Evolutionary conservation across 306 rosid genomes (phyloP).

Genomic region (Sicyos baderoa): DNA sequence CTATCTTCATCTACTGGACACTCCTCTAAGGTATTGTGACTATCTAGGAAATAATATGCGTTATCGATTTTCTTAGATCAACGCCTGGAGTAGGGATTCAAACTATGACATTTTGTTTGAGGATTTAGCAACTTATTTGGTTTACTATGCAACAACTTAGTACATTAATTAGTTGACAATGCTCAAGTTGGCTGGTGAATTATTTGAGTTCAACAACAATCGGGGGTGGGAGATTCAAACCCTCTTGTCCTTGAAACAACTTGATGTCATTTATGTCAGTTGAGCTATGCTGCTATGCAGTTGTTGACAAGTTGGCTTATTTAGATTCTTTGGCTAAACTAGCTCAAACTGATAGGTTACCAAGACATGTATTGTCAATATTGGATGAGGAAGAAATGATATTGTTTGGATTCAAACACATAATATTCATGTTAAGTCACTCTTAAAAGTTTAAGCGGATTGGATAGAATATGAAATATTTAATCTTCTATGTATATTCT

Average conservation of each 20-base stretch:
- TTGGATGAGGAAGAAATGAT: background rate
- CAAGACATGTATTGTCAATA: background rate
- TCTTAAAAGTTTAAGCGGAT: background rate
- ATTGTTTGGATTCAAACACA: background rate
- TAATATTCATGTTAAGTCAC: background rate
- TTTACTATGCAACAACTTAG: background rate
- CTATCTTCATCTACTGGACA: conserved; percentile 49
- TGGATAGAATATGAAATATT: no score
- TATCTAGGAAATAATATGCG: conserved; percentile 18
- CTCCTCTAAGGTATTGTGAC: conserved; percentile 40
- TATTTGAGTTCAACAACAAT: no score
- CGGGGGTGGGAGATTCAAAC: no score
- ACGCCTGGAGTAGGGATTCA: background rate
- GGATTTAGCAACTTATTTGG: no score
- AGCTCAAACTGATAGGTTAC: background rate
- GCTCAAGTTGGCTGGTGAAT: background rate
- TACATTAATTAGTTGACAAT: background rate
- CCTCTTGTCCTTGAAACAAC: no score
- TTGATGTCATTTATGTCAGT: no score
- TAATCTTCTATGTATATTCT: conserved; percentile 6
- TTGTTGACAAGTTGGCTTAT: background rate
- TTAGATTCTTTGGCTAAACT: background rate
- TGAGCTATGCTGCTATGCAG: no score
- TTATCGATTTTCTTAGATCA: background rate
- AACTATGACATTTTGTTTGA: background rate